Evolutionary conservation across 768 basidiomycete genomes (phyloP).

Genomic region (Mycena alexandri): DNA sequence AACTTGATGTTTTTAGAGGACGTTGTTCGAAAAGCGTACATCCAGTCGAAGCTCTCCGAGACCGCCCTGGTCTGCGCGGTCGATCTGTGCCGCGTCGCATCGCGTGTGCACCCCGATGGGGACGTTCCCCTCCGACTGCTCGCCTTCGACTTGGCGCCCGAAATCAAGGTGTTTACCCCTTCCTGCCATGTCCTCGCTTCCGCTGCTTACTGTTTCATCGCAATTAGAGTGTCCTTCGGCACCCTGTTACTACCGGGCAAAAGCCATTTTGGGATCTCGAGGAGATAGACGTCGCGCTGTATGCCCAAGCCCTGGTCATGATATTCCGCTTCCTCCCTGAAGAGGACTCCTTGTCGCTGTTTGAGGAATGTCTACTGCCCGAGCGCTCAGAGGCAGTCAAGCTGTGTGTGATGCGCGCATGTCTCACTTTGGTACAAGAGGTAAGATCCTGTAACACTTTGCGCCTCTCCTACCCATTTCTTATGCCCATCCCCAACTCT

Average conservation of each 20-base stretch:
- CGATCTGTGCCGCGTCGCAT: conserved; percentile 84
- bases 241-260: conserved; percentile 51
- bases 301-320: conserved; percentile 79
- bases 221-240: conserved; percentile 46
- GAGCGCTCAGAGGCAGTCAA: conserved; percentile 88
- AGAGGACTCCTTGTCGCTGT: conserved; percentile 71
- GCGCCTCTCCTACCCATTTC: not conserved
- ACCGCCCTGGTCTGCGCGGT: conserved; percentile 78
- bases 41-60: conserved; percentile 71
- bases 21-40: conserved; percentile 68
- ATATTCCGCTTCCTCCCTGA: conserved; percentile 78
- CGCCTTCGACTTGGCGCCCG: conserved; percentile 81
- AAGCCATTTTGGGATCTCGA: conserved; percentile 84
- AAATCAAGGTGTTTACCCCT: conserved; percentile 73
- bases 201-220: no score
- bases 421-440: conserved; percentile 76
- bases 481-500: conserved; percentile 12
- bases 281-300: conserved; percentile 81
- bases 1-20: conserved; percentile 74
- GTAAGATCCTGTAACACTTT: conserved; percentile 54
- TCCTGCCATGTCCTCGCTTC: not conserved
- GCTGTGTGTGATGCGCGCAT: conserved; percentile 80
- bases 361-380: conserved; percentile 75
- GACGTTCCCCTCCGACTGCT: conserved; percentile 75
- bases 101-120: conserved; percentile 59